phyloP scores from a whole-genome alignment of 345 rosid species.

The Boechera divaricarpa region DNA sequence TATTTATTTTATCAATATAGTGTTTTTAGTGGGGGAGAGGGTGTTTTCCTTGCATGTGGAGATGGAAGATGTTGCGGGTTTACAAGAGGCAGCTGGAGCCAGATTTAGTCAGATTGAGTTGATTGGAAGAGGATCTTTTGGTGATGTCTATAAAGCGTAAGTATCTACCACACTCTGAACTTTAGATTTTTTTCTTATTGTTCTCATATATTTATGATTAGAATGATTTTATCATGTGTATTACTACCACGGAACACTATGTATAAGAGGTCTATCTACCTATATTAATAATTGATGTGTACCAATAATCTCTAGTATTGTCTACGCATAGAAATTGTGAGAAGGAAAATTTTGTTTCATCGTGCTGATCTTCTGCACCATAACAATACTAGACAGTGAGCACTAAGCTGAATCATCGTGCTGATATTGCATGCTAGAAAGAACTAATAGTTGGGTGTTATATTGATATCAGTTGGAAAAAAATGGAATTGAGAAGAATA shows the following conservation, averaged over 20 bases:
- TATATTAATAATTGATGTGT: not conserved
- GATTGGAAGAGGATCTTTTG: slow-evolving; percentile 96
- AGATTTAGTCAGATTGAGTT: slow-evolving; percentile 86
- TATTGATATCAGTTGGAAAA: slow-evolving; percentile 6
- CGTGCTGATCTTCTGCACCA: not conserved
- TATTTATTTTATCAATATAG: slow-evolving; percentile 15
- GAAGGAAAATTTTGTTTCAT: not conserved
- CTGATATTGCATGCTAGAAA: not conserved
- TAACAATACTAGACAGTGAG: not conserved
- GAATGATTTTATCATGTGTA: not conserved
- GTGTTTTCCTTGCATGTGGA: slow-evolving; percentile 33
- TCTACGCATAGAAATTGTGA: not conserved
- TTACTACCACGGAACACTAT: not conserved
- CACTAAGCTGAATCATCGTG: slow-evolving; percentile 7
- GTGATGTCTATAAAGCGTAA: slow-evolving; percentile 99
- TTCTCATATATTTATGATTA: not conserved
- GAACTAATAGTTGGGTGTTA: not conserved
- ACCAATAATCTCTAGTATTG: not conserved
- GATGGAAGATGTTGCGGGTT: slow-evolving; percentile 84
- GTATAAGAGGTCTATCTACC: not conserved
- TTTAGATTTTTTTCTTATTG: no score
- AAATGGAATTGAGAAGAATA: not conserved
- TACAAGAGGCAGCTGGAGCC: slow-evolving; percentile 78
- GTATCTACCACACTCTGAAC: slow-evolving; percentile 28
- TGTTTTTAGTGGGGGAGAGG: slow-evolving; percentile 36